Evolutionary conservation across 192 early-diverging fungal genomes (phyloP).

Genomic region (Backusella macrospora): DNA sequence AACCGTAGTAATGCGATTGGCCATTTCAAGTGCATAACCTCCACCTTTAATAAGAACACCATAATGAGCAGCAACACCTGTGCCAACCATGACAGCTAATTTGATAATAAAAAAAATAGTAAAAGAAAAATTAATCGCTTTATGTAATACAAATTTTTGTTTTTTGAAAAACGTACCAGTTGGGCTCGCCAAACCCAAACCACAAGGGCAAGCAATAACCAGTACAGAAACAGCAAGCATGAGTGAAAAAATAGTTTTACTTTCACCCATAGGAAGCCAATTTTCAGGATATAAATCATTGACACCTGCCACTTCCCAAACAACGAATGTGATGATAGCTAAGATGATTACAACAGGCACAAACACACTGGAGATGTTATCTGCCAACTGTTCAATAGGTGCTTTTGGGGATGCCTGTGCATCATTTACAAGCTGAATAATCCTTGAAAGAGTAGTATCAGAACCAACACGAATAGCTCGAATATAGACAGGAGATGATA

Average conservation of each 20-base stretch:
- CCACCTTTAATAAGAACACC: conserved; percentile 77
- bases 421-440: conserved; percentile 66
- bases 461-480: conserved; percentile 64
- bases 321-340: conserved; percentile 57
- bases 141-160: neutral
- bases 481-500: conserved; percentile 57
- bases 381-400: conserved; percentile 68
- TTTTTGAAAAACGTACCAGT: conserved; percentile 39
- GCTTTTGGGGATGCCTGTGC: conserved; percentile 65
- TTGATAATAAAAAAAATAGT: conserved; percentile 1
- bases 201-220: conserved; percentile 77
- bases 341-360: conserved; percentile 65
- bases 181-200: conserved; percentile 68
- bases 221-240: conserved; percentile 64
- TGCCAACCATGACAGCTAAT: conserved; percentile 73
- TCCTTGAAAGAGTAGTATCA: conserved; percentile 64
- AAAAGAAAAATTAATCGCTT: neutral
- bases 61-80: conserved; percentile 64
- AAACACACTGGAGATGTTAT: conserved; percentile 63
- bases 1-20: conserved; percentile 60
- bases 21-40: conserved; percentile 71
- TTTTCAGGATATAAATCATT: conserved; percentile 36
- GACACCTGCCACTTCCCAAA: conserved; percentile 52
- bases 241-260: conserved; percentile 49
- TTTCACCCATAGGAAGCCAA: conserved; percentile 52